Evolutionary conservation across 129 eudicot species (phyloP).

Genomic region (Escallonia rubra): DNA sequence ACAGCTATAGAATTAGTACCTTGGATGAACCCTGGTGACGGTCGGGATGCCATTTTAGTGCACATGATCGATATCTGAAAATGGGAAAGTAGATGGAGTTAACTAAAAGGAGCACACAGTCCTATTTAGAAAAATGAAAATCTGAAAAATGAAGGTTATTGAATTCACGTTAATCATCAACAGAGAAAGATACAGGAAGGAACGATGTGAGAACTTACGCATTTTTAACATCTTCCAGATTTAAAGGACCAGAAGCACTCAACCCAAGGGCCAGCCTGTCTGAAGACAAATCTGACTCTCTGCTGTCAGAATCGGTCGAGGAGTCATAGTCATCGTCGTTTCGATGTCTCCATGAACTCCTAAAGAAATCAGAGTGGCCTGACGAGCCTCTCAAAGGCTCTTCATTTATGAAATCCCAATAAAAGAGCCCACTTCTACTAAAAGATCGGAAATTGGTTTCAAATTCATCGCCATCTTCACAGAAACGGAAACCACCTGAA

Average conservation of each 20-base stretch:
- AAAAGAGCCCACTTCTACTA: constrained; percentile 50
- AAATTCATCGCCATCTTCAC: constrained; percentile 57
- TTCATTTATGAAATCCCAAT: constrained; percentile 66
- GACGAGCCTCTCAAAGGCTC: constrained; percentile 59
- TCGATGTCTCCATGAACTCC: constrained; percentile 39
- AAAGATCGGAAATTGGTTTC: constrained; percentile 68
- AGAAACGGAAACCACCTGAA: constrained; percentile 62
- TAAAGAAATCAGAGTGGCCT: constrained; percentile 27
- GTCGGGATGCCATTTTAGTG: constrained; percentile 96
- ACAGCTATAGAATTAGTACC: constrained; percentile 27
- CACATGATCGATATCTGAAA: constrained; percentile 82
- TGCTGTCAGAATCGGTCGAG: constrained; percentile 37
- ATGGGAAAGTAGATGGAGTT: background rate
- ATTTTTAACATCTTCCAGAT: constrained; percentile 69
- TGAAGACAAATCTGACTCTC: constrained; percentile 31
- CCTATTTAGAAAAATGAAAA: background rate
- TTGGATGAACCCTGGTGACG: constrained; percentile 90
- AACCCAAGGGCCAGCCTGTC: constrained; percentile 75
- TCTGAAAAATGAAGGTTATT: too few species aligned
- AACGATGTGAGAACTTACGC: constrained; percentile 48
- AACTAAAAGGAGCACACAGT: background rate
- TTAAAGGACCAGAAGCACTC: constrained; percentile 79
- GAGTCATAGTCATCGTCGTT: constrained; percentile 49
- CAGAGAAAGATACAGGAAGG: background rate
- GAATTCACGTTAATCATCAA: too few species aligned